Evolutionary conservation across 495 filamentous ascomycete genomes (phyloP), one percentile per base, ranked within the genome.

Genomic region (Elaphomyces granulatus): DNA sequence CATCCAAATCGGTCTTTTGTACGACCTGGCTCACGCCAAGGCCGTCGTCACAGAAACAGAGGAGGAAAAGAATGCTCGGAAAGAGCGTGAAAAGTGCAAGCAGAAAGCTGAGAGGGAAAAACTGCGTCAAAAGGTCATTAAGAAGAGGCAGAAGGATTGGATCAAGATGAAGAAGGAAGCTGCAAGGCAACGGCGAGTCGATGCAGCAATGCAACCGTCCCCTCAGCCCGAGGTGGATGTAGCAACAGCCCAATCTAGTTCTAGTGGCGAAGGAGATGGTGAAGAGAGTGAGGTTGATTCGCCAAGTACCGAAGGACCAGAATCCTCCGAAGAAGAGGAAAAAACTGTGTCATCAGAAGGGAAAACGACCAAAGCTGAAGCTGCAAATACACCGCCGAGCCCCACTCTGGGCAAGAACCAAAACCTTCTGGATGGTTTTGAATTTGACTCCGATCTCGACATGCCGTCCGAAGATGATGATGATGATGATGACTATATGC

Each of bases 11-110:
- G 87, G 83, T 3, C 69, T 81, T 19, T 77, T 79, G 3, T 92
- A 93, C 42, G 87, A 94, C 50, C 58, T 88, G 8, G 84, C 87
- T 3, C 83, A 92, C 50, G 78, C 76, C 26, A 87, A 87, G 54
- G 81, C 78, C 14, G 69, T 78, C 15, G 63, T 79, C 16, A 55
- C 65, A 20, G 78, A 85, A 46, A 75, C 75, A 3, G 63, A 77
- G n/a, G 63, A 70, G 39, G 79, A 85, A 49, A 78, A 75, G 54
- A 48, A 56, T 19, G 50, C 44, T 15, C 59, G 56, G 8, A 56
- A 73, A 36, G 59, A 64, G 32, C 56, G 57, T 3, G 60, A 69
- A 23, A 47, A 63, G 36, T 56, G 57, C 38, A 62, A 64, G 30
- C 66, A 65, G 43, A 67, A 62, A 1, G 56, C 48, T 0, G 62